phyloP scores from a whole-genome alignment of 2,329 filamentous ascomycete genomes.

The Lachnellula suecica region DNA sequence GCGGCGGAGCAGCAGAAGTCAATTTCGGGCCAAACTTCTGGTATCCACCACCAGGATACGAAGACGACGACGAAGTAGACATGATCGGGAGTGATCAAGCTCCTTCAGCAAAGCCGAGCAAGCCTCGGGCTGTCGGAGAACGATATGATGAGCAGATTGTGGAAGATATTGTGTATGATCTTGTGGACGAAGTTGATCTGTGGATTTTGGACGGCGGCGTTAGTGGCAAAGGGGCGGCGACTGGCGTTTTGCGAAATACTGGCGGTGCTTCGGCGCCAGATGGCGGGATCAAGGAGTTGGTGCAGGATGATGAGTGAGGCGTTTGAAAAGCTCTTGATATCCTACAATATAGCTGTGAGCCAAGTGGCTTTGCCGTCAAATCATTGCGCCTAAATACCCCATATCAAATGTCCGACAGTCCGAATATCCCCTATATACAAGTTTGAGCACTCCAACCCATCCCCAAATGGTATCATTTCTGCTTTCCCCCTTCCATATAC shows the following conservation, averaged over 20 bases:
- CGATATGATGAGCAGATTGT: conserved; percentile 91
- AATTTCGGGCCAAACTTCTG: conserved; percentile 96
- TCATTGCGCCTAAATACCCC: background rate
- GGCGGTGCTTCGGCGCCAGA: conserved; percentile 19
- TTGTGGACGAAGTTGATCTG: conserved; percentile 92
- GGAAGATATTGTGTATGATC: conserved; percentile 89
- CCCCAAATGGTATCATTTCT: background rate
- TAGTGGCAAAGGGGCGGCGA: conserved; percentile 24
- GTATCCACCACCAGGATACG: conserved; percentile 69
- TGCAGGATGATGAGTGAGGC: conserved; percentile 55
- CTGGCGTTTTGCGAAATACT: conserved; percentile 15
- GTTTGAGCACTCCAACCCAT: background rate
- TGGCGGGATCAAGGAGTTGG: conserved; percentile 63
- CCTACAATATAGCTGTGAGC: background rate
- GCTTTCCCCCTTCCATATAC: background rate
- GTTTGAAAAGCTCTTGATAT: background rate
- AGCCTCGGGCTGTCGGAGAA: conserved; percentile 64
- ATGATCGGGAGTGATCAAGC: conserved; percentile 42
- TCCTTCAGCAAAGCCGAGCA: conserved; percentile 24
- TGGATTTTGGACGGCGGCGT: conserved; percentile 61
- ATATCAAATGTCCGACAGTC: background rate
- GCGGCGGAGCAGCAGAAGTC: conserved; percentile 85
- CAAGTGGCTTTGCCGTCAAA: background rate
- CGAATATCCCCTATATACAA: background rate
- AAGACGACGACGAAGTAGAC: conserved; percentile 45